Percentiles rank a stretch among this genome's conserved stretches.
phyloP scores from a whole-genome alignment of 345 rosid species.

The Angophora floribunda region DNA sequence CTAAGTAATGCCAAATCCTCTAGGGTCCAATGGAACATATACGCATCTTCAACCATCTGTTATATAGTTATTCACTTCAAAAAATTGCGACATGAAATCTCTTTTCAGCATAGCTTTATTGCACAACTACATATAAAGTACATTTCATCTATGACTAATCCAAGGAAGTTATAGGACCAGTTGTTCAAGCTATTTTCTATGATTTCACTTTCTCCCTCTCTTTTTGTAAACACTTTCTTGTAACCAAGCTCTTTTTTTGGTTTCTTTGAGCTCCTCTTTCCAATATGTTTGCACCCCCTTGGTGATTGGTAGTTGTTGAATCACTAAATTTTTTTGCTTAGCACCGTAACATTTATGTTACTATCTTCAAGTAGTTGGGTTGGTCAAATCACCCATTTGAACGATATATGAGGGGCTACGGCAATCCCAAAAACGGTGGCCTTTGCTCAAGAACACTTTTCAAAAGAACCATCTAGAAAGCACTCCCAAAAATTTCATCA shows the following conservation, averaged over 20 bases:
- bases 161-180: neutral
- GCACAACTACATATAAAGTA: neutral
- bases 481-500: neutral
- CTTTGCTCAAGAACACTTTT: neutral
- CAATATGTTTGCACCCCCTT: neutral
- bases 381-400: neutral
- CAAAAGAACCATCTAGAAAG: neutral
- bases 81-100: neutral
- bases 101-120: neutral
- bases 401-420: neutral
- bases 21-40: neutral
- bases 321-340: neutral
- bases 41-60: neutral
- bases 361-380: neutral
- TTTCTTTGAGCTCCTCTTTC: neutral
- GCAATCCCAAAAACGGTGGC: neutral
- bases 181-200: neutral
- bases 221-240: neutral
- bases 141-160: neutral
- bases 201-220: neutral
- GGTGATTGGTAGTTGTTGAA: neutral
- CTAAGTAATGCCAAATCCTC: neutral
- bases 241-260: neutral
- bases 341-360: neutral
- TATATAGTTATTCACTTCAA: neutral